A percentile compares a stretch with the other conserved stretches of the same genome.
These are phyloP conservation scores for Hebeloma cylindrosporum DNA, from an alignment of 768 basidiomycete genomes.

Conservation along the genomic window DNA sequence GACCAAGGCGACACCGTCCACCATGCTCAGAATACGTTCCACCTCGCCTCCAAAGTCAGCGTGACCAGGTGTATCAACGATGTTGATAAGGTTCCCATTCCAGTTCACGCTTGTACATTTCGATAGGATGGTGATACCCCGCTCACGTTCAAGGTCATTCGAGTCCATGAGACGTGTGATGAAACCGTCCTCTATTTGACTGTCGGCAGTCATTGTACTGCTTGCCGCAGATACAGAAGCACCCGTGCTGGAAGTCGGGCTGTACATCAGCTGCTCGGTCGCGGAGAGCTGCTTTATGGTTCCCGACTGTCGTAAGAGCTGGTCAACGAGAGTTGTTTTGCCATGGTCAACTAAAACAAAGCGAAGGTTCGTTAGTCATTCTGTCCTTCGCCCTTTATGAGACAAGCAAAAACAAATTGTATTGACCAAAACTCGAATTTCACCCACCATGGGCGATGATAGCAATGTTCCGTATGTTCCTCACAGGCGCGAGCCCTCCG, in stretches of 20 bases:
- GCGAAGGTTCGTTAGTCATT: conserved; percentile 8
- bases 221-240: conserved; percentile 17
- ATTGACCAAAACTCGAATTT: conserved; percentile 3
- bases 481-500: conserved; percentile 30
- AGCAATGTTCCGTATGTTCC: conserved; percentile 47
- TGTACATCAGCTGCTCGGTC: conserved; percentile 35
- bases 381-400: neutral
- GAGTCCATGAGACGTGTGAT: conserved; percentile 52
- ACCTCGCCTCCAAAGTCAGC: conserved; percentile 66
- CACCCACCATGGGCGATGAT: conserved; percentile 51
- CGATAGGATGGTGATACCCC: conserved; percentile 61
- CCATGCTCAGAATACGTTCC: conserved; percentile 59
- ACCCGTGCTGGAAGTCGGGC: conserved; percentile 28
- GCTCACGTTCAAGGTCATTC: conserved; percentile 54
- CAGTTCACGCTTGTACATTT: conserved; percentile 57
- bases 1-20: conserved; percentile 60
- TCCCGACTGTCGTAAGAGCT: conserved; percentile 49
- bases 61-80: conserved; percentile 63
- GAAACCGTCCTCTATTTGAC: conserved; percentile 37
- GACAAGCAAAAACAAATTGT: conserved; percentile 7
- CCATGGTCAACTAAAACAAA: conserved; percentile 46
- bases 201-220: conserved; percentile 30
- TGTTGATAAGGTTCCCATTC: conserved; percentile 51
- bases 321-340: conserved; percentile 54
- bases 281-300: conserved; percentile 42